These are phyloP conservation scores for Poronia punctata DNA, from an alignment of 495 filamentous ascomycete species.

Conservation along the genomic window DNA sequence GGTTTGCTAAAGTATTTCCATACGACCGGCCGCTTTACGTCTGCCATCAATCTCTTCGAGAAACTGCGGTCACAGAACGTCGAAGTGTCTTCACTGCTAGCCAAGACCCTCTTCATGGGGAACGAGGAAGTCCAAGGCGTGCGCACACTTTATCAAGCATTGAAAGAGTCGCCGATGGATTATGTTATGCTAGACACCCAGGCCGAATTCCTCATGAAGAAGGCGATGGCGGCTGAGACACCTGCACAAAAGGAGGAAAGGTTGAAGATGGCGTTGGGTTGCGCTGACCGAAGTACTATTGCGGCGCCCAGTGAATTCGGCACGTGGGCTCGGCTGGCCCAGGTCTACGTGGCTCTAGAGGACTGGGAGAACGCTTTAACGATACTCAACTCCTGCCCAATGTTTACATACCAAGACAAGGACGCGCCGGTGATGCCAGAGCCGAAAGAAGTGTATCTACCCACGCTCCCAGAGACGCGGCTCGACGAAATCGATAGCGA, in stretches of 20 bases:
- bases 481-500: conserved; percentile 93
- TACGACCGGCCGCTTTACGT: conserved; percentile 89
- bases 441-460: conserved; percentile 76
- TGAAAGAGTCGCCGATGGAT: conserved; percentile 91
- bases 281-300: conserved; percentile 88
- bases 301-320: conserved; percentile 94
- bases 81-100: conserved; percentile 87
- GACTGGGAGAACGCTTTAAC: conserved; percentile 90
- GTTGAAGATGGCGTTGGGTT: conserved; percentile 77
- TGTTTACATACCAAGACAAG: conserved; percentile 99
- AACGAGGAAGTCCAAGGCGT: conserved; percentile 96
- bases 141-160: conserved; percentile 74
- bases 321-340: conserved; percentile 89
- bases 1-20: conserved; percentile 95
- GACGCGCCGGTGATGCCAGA: conserved; percentile 92
- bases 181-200: conserved; percentile 91
- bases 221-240: conserved; percentile 50
- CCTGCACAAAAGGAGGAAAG: conserved; percentile 48
- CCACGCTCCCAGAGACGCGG: conserved; percentile 79
- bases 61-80: conserved; percentile 86
- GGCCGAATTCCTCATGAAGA: conserved; percentile 83
- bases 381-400: conserved; percentile 97
- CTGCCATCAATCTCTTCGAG: conserved; percentile 95
- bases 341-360: conserved; percentile 86
- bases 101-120: conserved; percentile 81